phyloP scores from a whole-genome alignment of 2,329 filamentous ascomycete species.

The Monosporascus sp. region DNA sequence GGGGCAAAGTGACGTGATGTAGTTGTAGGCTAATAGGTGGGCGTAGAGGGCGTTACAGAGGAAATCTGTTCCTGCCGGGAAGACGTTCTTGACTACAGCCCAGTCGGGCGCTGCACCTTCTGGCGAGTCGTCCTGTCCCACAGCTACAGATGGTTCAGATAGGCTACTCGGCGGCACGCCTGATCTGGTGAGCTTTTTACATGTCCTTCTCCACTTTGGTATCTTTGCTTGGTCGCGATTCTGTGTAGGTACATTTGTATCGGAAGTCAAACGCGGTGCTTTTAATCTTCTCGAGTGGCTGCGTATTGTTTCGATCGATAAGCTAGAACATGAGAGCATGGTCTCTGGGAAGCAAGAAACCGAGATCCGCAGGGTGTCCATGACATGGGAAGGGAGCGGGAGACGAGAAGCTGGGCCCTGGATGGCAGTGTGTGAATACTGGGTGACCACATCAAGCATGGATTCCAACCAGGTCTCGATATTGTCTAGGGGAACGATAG shows the following conservation, averaged over 20 bases:
- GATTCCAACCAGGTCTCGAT: conserved; percentile 21
- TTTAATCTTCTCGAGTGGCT: conserved; percentile 48
- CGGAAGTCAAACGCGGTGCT: conserved; percentile 10
- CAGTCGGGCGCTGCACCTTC: conserved; percentile 26
- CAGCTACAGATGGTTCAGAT: neutral
- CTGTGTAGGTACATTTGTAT: conserved; percentile 8
- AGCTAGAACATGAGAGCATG: conserved; percentile 49
- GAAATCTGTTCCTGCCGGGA: conserved; percentile 46
- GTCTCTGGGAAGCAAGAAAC: conserved; percentile 54
- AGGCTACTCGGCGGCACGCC: no score
- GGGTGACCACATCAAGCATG: conserved; percentile 18
- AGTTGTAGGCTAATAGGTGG: conserved; percentile 55
- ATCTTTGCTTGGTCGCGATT: conserved; percentile 12
- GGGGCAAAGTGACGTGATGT: conserved; percentile 37
- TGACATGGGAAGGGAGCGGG: conserved; percentile 46
- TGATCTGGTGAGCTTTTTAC: conserved; percentile 5
- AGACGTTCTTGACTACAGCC: conserved; percentile 44
- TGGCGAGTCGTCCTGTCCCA: neutral
- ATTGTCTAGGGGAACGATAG: conserved; percentile 12
- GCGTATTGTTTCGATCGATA: conserved; percentile 54
- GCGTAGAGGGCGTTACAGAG: conserved; percentile 55
- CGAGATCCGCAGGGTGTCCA: conserved; percentile 49
- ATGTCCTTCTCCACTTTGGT: conserved; percentile 22
- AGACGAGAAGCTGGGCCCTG: conserved; percentile 31
- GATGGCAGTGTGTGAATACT: conserved; percentile 13